These are phyloP conservation scores for Cryptosporidium ryanae DNA, from an alignment of 169 alveolate species.

Conservation along the genomic window DNA sequence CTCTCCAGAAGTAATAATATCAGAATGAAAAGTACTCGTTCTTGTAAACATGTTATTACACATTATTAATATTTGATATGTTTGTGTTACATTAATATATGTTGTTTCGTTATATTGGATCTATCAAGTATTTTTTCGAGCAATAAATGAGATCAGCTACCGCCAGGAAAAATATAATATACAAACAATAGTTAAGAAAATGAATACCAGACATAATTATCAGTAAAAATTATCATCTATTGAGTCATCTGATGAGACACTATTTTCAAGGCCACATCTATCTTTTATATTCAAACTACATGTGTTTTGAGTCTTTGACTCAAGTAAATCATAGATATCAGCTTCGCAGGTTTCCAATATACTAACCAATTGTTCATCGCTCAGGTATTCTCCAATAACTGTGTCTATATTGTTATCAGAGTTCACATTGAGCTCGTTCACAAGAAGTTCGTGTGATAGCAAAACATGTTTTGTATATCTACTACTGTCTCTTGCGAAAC, in stretches of 20 bases:
- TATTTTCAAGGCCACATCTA: not conserved
- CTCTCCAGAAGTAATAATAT: not conserved
- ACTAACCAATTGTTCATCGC: conserved; percentile 68
- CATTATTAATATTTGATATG: too few relatives aligned
- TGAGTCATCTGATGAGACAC: conserved; percentile 36
- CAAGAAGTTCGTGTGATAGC: not conserved
- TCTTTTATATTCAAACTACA: too few relatives aligned
- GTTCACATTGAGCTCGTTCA: not conserved
- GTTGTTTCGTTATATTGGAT: too few relatives aligned
- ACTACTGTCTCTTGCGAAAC: conserved; percentile 3
- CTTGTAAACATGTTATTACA: not conserved
- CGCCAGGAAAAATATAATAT: too few relatives aligned
- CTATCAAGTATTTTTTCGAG: too few relatives aligned
- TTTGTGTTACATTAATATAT: too few relatives aligned
- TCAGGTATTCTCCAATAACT: conserved; percentile 25
- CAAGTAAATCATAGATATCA: not conserved
- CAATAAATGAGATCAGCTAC: too few relatives aligned
- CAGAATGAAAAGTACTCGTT: not conserved
- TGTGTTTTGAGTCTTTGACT: too few relatives aligned
- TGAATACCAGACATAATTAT: not conserved
- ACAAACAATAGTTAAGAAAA: too few relatives aligned
- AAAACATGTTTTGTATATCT: conserved; percentile 30
- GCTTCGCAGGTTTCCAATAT: conserved; percentile 60
- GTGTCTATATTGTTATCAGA: not conserved
- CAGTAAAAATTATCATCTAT: conserved; percentile 34